Conservation (phyloP, 2,329 filamentous ascomycete species). For the Fusarium hostae region DNA sequence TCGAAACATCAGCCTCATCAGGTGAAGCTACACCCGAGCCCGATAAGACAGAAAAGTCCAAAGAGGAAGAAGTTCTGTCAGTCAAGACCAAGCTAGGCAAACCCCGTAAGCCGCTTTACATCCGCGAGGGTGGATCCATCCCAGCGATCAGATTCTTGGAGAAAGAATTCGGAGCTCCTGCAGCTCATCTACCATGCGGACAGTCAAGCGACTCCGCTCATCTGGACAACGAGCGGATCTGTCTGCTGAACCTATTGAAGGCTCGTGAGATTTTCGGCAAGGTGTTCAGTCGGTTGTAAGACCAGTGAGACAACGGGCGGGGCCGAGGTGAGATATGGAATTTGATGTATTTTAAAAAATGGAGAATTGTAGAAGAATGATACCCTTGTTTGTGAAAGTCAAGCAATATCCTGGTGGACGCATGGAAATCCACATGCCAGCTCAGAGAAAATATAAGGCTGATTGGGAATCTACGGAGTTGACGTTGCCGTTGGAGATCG, state of each 20-base stretch:
- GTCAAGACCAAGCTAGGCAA: constrained; percentile 42
- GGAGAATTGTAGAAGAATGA: constrained; percentile 25
- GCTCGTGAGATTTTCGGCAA: constrained; percentile 90
- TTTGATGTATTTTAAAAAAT: constrained; percentile 6
- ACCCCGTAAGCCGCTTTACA: constrained; percentile 81
- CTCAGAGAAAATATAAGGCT: neutral
- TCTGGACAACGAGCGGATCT: constrained; percentile 92
- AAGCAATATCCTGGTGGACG: neutral
- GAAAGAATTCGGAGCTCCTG: constrained; percentile 91
- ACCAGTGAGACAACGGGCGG: neutral
- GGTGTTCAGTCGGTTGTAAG: constrained; percentile 77
- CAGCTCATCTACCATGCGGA: constrained; percentile 92
- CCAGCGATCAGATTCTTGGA: constrained; percentile 94
- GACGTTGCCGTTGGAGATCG: neutral
- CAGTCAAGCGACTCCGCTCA: constrained; percentile 95
- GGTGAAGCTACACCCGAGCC: constrained; percentile 20
- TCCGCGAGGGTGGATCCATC: constrained; percentile 94
- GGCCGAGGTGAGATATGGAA: constrained; percentile 1
- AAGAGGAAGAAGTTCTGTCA: constrained; percentile 32
- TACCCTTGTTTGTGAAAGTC: constrained; percentile 20
- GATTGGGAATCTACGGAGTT: neutral
- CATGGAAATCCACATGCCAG: neutral
- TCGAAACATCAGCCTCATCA: constrained; percentile 41
- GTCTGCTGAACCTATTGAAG: constrained; percentile 88
- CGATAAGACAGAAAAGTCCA: constrained; percentile 21